Conservation (phyloP, 495 filamentous ascomycete species). For the Evernia prunastri region DNA sequence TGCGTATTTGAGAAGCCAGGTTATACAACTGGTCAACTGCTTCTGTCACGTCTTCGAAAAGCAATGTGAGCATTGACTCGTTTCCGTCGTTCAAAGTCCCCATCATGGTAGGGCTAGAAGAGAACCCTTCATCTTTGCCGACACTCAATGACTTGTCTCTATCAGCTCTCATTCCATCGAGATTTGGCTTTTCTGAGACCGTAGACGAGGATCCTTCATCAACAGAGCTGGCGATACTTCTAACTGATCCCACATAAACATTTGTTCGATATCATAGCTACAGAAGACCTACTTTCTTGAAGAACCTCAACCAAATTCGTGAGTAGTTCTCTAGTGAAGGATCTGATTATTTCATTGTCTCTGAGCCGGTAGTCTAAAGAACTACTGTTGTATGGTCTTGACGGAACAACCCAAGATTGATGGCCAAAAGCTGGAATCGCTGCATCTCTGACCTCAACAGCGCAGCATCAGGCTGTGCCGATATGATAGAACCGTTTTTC, state of each 20-base stretch:
- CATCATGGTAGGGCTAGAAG: neutral
- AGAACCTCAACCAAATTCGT: slow-evolving; percentile 1
- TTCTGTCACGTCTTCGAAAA: slow-evolving; percentile 20
- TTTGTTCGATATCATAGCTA: neutral
- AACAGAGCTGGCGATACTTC: neutral
- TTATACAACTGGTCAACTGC: slow-evolving; percentile 24
- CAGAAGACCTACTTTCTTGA: slow-evolving; percentile 5
- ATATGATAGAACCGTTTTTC: no score
- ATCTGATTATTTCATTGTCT: slow-evolving; percentile 15
- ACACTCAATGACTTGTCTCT: neutral
- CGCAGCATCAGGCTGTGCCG: neutral
- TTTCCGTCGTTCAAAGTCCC: neutral
- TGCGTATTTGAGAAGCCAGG: slow-evolving; percentile 25
- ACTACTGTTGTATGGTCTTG: slow-evolving; percentile 22
- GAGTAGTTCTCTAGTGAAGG: slow-evolving; percentile 2
- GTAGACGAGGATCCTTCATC: neutral
- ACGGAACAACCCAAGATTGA: slow-evolving; percentile 26
- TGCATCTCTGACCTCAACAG: slow-evolving; percentile 2
- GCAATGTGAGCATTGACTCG: neutral
- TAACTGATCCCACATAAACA: neutral
- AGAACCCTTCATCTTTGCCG: neutral
- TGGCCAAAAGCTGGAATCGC: slow-evolving; percentile 28
- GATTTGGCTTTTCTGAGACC: neutral
- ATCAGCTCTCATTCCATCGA: neutral
- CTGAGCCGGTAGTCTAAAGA: slow-evolving; percentile 29